Conservation (phyloP, 768 basidiomycete genomes). For the Austroboletus eburneus region DNA sequence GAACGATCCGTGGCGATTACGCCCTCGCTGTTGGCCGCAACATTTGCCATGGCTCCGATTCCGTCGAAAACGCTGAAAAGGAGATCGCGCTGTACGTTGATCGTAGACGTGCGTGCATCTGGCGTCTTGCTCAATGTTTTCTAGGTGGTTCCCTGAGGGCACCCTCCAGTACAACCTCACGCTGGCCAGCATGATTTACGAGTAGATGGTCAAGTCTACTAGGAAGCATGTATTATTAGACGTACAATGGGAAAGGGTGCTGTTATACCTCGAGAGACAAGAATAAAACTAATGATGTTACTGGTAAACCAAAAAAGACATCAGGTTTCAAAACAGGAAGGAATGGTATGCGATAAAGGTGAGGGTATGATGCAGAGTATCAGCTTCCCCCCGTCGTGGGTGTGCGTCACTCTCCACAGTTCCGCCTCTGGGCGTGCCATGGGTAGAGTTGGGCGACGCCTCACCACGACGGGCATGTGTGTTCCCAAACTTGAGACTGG, state of each 20-base stretch:
- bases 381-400: slow-evolving; percentile 4
- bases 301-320: slow-evolving; percentile 5
- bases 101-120: no score
- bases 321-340: background rate
- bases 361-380: slow-evolving; percentile 26
- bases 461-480: slow-evolving; percentile 2
- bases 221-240: slow-evolving; percentile 19
- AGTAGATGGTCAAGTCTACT: slow-evolving; percentile 41
- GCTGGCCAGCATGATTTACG: slow-evolving; percentile 73
- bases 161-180: slow-evolving; percentile 64
- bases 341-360: slow-evolving; percentile 18
- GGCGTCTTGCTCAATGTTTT: slow-evolving; percentile 8
- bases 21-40: slow-evolving; percentile 93
- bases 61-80: slow-evolving; percentile 87
- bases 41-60: slow-evolving; percentile 89
- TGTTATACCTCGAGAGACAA: background rate
- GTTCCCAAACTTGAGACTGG: slow-evolving; percentile 3
- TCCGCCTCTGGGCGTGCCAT: slow-evolving; percentile 29
- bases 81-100: slow-evolving; percentile 83
- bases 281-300: slow-evolving; percentile 1
- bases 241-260: background rate
- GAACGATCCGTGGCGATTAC: slow-evolving; percentile 95
- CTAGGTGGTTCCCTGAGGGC: slow-evolving; percentile 91
- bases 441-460: slow-evolving; percentile 7
- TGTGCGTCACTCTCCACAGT: slow-evolving; percentile 2